phyloP scores from a whole-genome alignment of 2,329 filamentous ascomycete species.

The Herpotrichia juniperi region DNA sequence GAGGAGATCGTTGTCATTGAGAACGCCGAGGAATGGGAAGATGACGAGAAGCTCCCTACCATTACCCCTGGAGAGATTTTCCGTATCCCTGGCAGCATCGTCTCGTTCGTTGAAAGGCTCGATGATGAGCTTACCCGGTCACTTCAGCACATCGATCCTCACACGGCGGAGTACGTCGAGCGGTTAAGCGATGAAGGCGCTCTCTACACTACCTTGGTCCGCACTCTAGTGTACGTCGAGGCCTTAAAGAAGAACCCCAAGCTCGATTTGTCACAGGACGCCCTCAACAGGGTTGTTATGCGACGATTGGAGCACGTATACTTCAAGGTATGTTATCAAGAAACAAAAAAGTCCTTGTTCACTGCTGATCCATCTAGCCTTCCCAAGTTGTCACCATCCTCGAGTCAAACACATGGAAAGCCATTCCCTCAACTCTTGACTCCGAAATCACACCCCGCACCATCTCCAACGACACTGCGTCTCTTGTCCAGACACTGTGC shows the following conservation, averaged over 20 bases:
- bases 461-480: constrained; percentile 70
- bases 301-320: constrained; percentile 95
- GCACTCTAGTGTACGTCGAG: constrained; percentile 88
- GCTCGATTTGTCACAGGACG: constrained; percentile 80
- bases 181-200: constrained; percentile 87
- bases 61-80: constrained; percentile 78
- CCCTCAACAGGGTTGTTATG: constrained; percentile 90
- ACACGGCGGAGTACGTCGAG: constrained; percentile 98
- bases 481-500: constrained; percentile 85
- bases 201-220: constrained; percentile 91
- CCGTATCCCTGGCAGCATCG: constrained; percentile 90
- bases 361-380: constrained; percentile 61
- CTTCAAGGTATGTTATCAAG: constrained; percentile 74
- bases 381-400: constrained; percentile 90
- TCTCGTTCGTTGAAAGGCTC: constrained; percentile 91
- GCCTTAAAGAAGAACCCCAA: constrained; percentile 71
- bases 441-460: constrained; percentile 81
- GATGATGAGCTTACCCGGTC: constrained; percentile 97
- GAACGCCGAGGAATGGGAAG: constrained; percentile 96
- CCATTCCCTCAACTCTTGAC: constrained; percentile 71
- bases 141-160: constrained; percentile 96
- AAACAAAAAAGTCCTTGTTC: neutral
- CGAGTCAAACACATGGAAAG: constrained; percentile 92
- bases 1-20: constrained; percentile 85
- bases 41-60: constrained; percentile 90